phyloP scores from a whole-genome alignment of 106 monocot species.

The Hemerocallis citrina region DNA sequence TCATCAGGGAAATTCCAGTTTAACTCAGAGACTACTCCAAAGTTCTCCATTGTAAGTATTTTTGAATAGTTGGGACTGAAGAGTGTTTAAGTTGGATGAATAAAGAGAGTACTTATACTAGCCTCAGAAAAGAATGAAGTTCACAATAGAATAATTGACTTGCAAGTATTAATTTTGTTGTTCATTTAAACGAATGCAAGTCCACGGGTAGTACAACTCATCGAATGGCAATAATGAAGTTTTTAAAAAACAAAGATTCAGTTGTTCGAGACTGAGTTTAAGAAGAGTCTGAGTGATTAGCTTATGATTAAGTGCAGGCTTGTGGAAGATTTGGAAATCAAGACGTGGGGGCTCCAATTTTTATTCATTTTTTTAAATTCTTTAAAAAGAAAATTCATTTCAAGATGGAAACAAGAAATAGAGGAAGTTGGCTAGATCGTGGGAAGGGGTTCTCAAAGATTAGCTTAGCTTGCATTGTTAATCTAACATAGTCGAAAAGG shows the following conservation, averaged over 20 bases:
- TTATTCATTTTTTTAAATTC: too few relatives aligned
- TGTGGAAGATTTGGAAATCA: neutral
- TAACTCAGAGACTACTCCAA: slow-evolving; percentile 14
- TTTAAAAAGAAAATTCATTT: neutral
- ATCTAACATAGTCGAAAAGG: neutral
- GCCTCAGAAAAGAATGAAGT: slow-evolving; percentile 1
- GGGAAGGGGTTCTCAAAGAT: slow-evolving; percentile 10
- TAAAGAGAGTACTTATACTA: neutral
- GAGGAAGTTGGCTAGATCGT: slow-evolving; percentile 7
- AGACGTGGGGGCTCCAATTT: slow-evolving; percentile 4
- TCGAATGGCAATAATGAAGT: neutral
- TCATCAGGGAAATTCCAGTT: slow-evolving; percentile 30
- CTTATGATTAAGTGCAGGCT: slow-evolving; percentile 9
- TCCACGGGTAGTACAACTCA: slow-evolving; percentile 12
- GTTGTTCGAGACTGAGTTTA: slow-evolving; percentile 4
- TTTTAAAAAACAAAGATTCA: neutral
- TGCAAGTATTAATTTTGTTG: neutral
- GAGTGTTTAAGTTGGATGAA: neutral
- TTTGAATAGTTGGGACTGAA: too few relatives aligned
- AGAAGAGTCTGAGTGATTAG: neutral
- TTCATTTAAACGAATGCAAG: neutral
- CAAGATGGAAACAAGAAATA: neutral
- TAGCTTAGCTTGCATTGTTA: neutral
- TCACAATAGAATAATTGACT: neutral
- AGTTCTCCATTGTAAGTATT: slow-evolving; percentile 7